These are phyloP conservation scores for Colletotrichum sojae DNA, from an alignment of 2,329 filamentous ascomycete genomes.

Conservation along the genomic window DNA sequence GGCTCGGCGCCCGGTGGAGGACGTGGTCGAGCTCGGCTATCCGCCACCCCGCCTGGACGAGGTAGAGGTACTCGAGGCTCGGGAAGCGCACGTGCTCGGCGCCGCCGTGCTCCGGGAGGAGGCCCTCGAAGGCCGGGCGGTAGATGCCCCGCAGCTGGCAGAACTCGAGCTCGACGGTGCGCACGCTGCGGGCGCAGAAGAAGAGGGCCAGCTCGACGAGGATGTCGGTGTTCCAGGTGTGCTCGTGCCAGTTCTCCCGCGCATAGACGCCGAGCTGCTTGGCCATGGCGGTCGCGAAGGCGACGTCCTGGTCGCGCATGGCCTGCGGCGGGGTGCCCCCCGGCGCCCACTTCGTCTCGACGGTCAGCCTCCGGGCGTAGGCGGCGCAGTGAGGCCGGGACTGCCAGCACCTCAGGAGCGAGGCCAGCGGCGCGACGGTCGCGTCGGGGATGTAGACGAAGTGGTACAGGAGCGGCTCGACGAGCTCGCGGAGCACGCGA, in stretches of 20 bases:
- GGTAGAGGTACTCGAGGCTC: conserved; percentile 13
- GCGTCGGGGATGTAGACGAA: conserved; percentile 20
- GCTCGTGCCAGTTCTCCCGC: conserved; percentile 24
- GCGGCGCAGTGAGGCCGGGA: conserved; percentile 13
- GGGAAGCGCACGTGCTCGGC: conserved; percentile 1
- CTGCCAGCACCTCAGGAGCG: conserved; percentile 23
- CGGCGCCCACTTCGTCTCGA: conserved; percentile 13
- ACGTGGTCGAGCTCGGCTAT: conserved; percentile 25
- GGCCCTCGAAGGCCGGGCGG: conserved; percentile 23
- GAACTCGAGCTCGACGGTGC: conserved; percentile 12
- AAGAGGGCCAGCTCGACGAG: conserved; percentile 28
- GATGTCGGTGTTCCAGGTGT: conserved; percentile 22
- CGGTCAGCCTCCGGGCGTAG: conserved; percentile 16
- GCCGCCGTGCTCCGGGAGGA: not conserved
- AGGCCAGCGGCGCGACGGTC: not conserved
- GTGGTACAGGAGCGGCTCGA: conserved; percentile 19
- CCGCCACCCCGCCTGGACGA: conserved; percentile 3
- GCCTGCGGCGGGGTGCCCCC: not conserved
- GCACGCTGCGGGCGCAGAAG: not conserved
- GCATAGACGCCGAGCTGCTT: conserved; percentile 1
- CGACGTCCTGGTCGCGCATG: conserved; percentile 7
- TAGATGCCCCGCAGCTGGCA: conserved; percentile 19
- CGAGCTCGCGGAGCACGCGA: conserved; percentile 1
- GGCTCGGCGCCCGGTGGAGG: conserved; percentile 20
- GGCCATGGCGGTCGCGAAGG: not conserved